A percentile compares a stretch with the other conserved stretches of the same genome.
These are phyloP conservation scores for Coemansia sp. DNA, from an alignment of 192 early-diverging fungal genomes.

Conservation along the genomic window DNA sequence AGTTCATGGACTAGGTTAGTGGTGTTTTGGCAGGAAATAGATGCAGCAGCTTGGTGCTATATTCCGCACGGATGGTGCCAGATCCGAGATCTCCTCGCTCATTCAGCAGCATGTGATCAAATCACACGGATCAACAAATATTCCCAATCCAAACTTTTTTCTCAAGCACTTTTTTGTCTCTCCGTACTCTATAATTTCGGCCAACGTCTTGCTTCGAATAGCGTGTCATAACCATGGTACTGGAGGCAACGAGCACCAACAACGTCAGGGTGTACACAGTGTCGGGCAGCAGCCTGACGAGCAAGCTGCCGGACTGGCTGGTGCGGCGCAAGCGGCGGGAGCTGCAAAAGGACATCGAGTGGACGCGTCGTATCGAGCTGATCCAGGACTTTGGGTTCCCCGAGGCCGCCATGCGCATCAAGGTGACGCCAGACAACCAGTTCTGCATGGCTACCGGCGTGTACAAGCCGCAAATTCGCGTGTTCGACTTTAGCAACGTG, in stretches of 20 bases:
- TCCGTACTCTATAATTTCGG: too few relatives aligned
- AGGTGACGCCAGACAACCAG: constrained; percentile 79
- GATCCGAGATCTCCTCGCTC: too few relatives aligned
- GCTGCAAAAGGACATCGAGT: constrained; percentile 86
- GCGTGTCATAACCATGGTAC: constrained; percentile 52
- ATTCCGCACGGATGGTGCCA: too few relatives aligned
- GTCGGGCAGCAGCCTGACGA: constrained; percentile 68
- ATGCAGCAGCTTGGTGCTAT: too few relatives aligned
- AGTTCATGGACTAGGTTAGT: background rate
- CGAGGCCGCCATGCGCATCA: constrained; percentile 81
- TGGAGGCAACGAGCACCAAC: constrained; percentile 84
- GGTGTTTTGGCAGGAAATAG: too few relatives aligned
- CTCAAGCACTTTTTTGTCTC: too few relatives aligned
- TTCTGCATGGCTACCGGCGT: constrained; percentile 91
- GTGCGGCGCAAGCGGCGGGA: constrained; percentile 77
- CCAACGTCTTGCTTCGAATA: too few relatives aligned
- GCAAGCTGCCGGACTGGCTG: constrained; percentile 90
- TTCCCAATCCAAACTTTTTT: too few relatives aligned
- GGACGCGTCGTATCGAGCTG: constrained; percentile 85
- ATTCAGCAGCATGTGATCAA: too few relatives aligned
- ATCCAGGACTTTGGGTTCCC: constrained; percentile 99
- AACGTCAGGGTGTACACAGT: constrained; percentile 91
- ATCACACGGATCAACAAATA: too few relatives aligned
- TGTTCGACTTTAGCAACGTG: constrained; percentile 86
- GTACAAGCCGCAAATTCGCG: constrained; percentile 97